Conservation (phyloP, 1,284 basidiomycete genomes). For the Vanrija sp. region DNA sequence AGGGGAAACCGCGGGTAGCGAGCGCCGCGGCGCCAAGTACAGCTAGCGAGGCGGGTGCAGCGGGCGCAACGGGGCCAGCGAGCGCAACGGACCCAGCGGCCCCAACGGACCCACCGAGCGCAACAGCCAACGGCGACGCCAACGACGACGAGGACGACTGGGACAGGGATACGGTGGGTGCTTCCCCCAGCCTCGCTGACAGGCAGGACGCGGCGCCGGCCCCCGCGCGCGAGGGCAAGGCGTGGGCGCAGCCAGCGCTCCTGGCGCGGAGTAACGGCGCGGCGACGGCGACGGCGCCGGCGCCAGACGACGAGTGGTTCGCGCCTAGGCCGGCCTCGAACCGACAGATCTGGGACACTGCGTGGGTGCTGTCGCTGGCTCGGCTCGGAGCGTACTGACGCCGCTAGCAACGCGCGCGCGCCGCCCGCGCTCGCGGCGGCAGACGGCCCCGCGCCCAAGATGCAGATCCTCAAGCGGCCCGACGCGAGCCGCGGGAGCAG, state of each 20-base stretch:
- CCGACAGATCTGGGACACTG: conserved; percentile 22
- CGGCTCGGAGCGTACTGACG: background rate
- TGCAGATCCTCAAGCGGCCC: conserved; percentile 20
- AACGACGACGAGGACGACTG: conserved; percentile 10
- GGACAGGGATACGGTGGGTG: conserved; percentile 9
- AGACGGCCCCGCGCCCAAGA: conserved; percentile 12
- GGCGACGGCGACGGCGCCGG: background rate
- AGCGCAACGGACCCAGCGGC: background rate
- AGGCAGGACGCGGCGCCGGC: background rate
- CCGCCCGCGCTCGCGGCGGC: background rate
- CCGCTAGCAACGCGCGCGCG: conserved; percentile 11
- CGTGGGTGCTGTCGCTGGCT: conserved; percentile 12
- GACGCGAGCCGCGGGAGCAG: background rate
- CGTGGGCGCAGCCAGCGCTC: background rate
- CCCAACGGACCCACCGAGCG: background rate
- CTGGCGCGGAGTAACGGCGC: background rate
- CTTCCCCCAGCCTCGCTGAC: background rate
- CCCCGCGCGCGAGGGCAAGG: background rate
- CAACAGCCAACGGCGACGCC: background rate
- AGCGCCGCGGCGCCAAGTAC: too few species aligned
- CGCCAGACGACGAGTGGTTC: conserved; percentile 18
- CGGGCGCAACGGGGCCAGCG: background rate
- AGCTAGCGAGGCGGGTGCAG: too few species aligned
- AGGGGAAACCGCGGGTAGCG: too few species aligned
- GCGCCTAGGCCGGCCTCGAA: conserved; percentile 8